Conservation (phyloP, 306 rosid genomes). For the Cicer judaicum region DNA sequence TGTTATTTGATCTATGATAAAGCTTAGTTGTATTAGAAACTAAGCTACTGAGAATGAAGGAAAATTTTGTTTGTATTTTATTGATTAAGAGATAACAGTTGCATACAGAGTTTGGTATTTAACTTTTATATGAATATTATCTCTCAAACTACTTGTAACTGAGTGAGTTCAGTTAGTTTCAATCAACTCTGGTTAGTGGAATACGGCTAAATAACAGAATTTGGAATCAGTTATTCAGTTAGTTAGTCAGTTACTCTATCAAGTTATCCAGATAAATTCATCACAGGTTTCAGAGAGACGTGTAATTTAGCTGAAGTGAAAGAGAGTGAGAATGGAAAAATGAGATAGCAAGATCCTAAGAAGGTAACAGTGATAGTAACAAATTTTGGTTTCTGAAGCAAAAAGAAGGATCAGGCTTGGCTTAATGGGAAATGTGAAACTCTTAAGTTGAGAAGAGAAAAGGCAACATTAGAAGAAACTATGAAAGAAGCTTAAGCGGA, state of each 20-base stretch:
- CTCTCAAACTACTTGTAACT: not conserved
- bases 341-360: too few species aligned
- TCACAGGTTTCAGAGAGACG: too few species aligned
- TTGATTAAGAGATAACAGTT: not conserved
- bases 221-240: not conserved
- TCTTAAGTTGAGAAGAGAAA: conserved; percentile 64
- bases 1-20: not conserved
- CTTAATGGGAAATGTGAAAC: conserved; percentile 48
- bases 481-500: too few species aligned
- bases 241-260: not conserved
- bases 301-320: too few species aligned
- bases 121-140: not conserved
- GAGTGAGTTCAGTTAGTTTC: not conserved
- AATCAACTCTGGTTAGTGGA: not conserved
- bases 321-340: too few species aligned
- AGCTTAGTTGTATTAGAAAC: not conserved
- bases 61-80: not conserved
- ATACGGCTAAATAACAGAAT: not conserved
- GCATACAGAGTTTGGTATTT: not conserved
- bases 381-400: too few species aligned
- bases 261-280: not conserved
- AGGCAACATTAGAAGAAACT: conserved; percentile 41
- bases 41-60: not conserved
- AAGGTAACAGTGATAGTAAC: too few species aligned
- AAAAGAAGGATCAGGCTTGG: conserved; percentile 3